Evolutionary conservation across 1,139 yeast species (phyloP), one percentile per base, ranked within the genome.

Genomic region (Sugiyamaella xylanicola): DNA sequence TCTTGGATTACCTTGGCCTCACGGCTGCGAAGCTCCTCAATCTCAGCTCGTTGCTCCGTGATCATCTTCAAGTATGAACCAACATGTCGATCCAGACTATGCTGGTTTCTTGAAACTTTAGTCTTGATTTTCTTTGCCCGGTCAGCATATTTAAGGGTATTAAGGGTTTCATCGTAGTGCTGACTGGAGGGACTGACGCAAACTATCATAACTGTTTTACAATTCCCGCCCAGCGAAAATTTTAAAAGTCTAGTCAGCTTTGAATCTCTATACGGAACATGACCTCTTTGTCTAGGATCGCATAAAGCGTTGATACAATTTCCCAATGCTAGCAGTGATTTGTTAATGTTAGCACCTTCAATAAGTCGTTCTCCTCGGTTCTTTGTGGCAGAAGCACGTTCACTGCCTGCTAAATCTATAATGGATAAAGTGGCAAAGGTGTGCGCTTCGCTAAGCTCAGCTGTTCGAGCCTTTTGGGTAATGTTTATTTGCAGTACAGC

Each of bases 161-260:
- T 92, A 55, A 89, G 76, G 0, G 97, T 91, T 67, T 92, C 98
- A 67, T 92, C 97, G 68, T 89, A 90, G 69, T 92, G 97, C 41
- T 78, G 79, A 35, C 88, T 81, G 60, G 91, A 86, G 0, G 97
- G 97, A 2, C 95, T 86, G 2, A 92, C 82, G 72, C 97, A 92
- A 0, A 91, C 97, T 63, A 92, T 89, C 97, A 92, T 92, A 3
- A 90, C 93, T 0, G 98, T 92, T 69, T 88, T 87, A 72, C 97
- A 91, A 68, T 90, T 89, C 0, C 97, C 97, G 3, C 97, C 97
- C n/a, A 92, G 75, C 0, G 97, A 90, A 68, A 88, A 90, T 67
- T 91, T 90, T 55, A 92, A 78, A 52, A 92, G 74, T 61, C 98
- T 74, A 0, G 98, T 92, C 53, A 92, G 76, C 65, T 91, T 91